A percentile compares a stretch with the other conserved stretches of the same genome.
Conservation (phyloP, 176 grass and related monocot species). For the Oryza brachyantha region DNA sequence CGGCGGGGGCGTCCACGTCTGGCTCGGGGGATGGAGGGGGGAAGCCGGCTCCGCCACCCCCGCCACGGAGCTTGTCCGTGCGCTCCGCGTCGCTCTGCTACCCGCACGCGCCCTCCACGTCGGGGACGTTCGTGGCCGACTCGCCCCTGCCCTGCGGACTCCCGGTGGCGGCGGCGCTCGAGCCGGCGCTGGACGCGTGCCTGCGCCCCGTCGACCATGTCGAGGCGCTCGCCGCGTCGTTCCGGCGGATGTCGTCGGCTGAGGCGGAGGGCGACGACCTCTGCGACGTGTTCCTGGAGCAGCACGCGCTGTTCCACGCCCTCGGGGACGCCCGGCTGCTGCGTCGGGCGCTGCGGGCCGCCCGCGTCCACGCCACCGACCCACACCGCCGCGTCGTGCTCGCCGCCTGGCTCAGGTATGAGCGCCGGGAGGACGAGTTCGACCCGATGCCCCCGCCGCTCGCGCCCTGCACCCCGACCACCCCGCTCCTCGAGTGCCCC, state of each 20-base stretch:
- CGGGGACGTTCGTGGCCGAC: constrained; percentile 41
- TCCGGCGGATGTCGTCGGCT: constrained; percentile 41
- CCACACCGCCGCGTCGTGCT: constrained; percentile 83
- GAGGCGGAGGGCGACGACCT: constrained; percentile 26
- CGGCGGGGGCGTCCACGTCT: constrained; percentile 38
- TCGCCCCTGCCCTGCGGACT: constrained; percentile 78
- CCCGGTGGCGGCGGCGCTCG: constrained; percentile 53
- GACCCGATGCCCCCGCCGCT: constrained; percentile 52
- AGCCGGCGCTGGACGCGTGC: constrained; percentile 64
- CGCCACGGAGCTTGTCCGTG: constrained; percentile 48
- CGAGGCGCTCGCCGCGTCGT: constrained; percentile 54
- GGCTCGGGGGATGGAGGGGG: constrained; percentile 29
- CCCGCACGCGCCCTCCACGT: constrained; percentile 44
- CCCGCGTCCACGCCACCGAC: constrained; percentile 68
- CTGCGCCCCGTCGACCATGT: constrained; percentile 80
- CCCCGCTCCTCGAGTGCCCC: constrained; percentile 82
- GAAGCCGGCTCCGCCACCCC: constrained; percentile 34
- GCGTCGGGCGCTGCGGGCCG: constrained; percentile 59
- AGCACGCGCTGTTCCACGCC: constrained; percentile 66
- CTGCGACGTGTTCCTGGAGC: constrained; percentile 87
- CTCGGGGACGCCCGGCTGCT: constrained; percentile 63
- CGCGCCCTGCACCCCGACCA: constrained; percentile 53
- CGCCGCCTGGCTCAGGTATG: constrained; percentile 82
- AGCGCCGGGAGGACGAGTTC: constrained; percentile 88
- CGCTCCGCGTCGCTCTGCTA: constrained; percentile 52